Evolutionary conservation across 345 rosid genomes (phyloP), one percentile per base, ranked within the genome.

Genomic region (Salix udensis): DNA sequence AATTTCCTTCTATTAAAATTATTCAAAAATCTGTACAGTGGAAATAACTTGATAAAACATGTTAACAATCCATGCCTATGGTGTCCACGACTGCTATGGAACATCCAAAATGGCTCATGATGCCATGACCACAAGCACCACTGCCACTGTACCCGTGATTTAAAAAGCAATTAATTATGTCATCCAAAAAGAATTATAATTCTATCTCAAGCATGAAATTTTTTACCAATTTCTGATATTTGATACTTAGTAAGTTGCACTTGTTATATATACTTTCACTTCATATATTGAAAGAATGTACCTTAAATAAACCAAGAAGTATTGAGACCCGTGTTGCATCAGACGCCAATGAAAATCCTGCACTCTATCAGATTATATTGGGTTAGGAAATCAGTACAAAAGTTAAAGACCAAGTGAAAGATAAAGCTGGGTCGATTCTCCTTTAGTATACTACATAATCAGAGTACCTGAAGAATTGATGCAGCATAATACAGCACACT

Each of bases 241-340:
- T 12, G 48, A 28, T 58, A 46, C 52, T 46, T 14, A 3, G 2
- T 46, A 46, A 14, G 18, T 26, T 36, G 50, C 39, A 71, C 16
- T 36, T 12, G 23, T 30, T 37, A 16, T 11, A 7, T 10, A 7
- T 16, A 36, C 5, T 11, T 19, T 62, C 19, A 50, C 21, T 39
- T 19, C 52, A 68, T 6, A 28, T 42, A 65, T 61, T 2, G 68
- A 52, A 28, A 44, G 78, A 69, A 48, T 71, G 46, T 82, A 96
- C 99, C 97, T 96, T 96, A 74, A 93, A 80, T 37, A 92, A 42
- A 72, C 97, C 99, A 64, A 96, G 92, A 58, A 96, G 83, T 79
- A 96, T 91, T 64, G 99, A 96, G 85, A 91, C 97, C 76, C 97
- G 83, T 52, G 99, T 96, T 75, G 99, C 99, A 89, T 96, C 99